phyloP scores from a whole-genome alignment of 73 alveolate genomes.

The Tetrahymena malaccensis region DNA sequence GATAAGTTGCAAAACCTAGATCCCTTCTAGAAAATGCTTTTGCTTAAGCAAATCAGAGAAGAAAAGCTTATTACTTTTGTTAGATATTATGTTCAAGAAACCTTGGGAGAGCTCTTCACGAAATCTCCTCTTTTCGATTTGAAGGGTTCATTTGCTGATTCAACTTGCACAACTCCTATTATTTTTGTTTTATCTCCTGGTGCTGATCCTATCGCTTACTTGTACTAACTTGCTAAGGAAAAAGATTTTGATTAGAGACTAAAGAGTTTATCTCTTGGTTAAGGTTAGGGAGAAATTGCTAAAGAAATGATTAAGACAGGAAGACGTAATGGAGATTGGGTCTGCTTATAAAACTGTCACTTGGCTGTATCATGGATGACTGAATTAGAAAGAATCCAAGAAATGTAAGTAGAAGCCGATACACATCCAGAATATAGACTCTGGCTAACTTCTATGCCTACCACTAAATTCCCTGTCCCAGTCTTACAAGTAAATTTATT shows the following conservation, averaged over 20 bases:
- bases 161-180: slow-evolving; percentile 94
- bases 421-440: slow-evolving; percentile 91
- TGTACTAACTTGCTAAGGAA: slow-evolving; percentile 90
- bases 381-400: slow-evolving; percentile 97
- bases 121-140: slow-evolving; percentile 98
- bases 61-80: slow-evolving; percentile 82
- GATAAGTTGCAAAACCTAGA: slow-evolving; percentile 42
- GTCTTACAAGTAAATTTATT: slow-evolving; percentile 66
- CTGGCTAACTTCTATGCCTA: slow-evolving; percentile 99
- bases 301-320: slow-evolving; percentile 80
- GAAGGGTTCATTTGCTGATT: slow-evolving; percentile 91
- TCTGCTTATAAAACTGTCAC: slow-evolving; percentile 98
- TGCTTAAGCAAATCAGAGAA: slow-evolving; percentile 82
- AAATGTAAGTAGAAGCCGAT: slow-evolving; percentile 88
- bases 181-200: slow-evolving; percentile 97
- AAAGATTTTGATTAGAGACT: slow-evolving; percentile 85
- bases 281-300: slow-evolving; percentile 99
- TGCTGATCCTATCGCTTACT: slow-evolving; percentile 98
- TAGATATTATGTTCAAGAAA: slow-evolving; percentile 69
- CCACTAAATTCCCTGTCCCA: slow-evolving; percentile 98
- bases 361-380: slow-evolving; percentile 99
- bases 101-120: slow-evolving; percentile 82
- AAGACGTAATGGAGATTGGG: slow-evolving; percentile 98
- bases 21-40: slow-evolving; percentile 88
- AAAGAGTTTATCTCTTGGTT: slow-evolving; percentile 97